These are phyloP conservation scores for Geum urbanum DNA, from an alignment of 306 rosid species.

Conservation along the genomic window DNA sequence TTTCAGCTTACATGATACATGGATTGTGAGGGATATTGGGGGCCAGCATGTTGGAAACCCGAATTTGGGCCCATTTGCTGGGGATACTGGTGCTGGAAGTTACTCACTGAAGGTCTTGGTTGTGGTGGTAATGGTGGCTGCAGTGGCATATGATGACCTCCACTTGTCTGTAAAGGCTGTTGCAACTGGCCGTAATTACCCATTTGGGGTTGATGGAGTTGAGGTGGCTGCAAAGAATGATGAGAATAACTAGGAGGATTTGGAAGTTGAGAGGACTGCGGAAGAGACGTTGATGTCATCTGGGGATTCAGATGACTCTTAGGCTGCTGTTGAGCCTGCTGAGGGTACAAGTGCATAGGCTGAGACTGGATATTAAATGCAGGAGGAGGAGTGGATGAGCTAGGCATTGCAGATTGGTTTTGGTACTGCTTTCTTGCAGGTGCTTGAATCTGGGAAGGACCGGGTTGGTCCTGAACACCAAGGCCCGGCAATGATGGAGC, in stretches of 20 bases:
- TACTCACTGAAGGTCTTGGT: constrained; percentile 54
- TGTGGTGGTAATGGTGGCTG: constrained; percentile 81
- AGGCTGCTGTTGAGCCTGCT: constrained; percentile 61
- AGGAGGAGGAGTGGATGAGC: constrained; percentile 57
- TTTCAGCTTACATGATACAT: constrained; percentile 77
- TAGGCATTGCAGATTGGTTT: constrained; percentile 50
- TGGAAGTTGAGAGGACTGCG: constrained; percentile 69
- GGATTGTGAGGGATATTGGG: constrained; percentile 69
- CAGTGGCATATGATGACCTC: constrained; percentile 61
- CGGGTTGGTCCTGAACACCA: constrained; percentile 59
- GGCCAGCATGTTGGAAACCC: constrained; percentile 65
- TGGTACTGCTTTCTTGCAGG: constrained; percentile 62
- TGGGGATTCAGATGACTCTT: constrained; percentile 67
- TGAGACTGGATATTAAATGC: constrained; percentile 59
- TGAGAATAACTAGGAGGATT: constrained; percentile 52
- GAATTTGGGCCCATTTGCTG: constrained; percentile 59
- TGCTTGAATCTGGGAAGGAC: constrained; percentile 54
- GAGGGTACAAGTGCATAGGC: constrained; percentile 51
- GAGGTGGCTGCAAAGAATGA: constrained; percentile 65
- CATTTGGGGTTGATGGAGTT: constrained; percentile 63
- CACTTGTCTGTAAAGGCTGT: constrained; percentile 63
- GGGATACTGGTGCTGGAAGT: constrained; percentile 72
- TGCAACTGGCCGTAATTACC: constrained; percentile 57
- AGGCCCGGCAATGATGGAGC: constrained; percentile 49
- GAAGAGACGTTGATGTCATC: constrained; percentile 40